Percentiles rank a stretch among this genome's conserved stretches.
These are phyloP conservation scores for Drechslerella dactyloides DNA, from an alignment of 2,329 filamentous ascomycete genomes.

Conservation along the genomic window DNA sequence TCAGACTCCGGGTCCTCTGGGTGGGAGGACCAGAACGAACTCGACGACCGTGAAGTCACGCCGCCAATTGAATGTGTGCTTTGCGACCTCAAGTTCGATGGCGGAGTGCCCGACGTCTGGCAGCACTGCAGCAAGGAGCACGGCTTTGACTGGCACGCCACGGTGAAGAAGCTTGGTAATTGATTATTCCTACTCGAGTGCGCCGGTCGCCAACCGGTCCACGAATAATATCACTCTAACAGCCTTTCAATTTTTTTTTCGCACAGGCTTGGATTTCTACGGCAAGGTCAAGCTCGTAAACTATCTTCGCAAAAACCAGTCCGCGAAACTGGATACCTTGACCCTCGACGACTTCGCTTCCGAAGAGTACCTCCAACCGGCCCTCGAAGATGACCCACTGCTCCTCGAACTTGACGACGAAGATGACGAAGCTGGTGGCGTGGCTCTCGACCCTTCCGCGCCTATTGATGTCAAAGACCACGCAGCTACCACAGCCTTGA, in stretches of 20 bases:
- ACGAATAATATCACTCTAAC: not conserved
- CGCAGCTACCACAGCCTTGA: constrained; percentile 60
- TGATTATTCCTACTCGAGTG: not conserved
- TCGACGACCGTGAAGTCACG: constrained; percentile 58
- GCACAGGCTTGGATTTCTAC: constrained; percentile 60
- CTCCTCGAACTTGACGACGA: constrained; percentile 84
- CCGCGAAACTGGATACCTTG: constrained; percentile 58
- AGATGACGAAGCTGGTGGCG: constrained; percentile 57
- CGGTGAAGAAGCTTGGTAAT: constrained; percentile 58
- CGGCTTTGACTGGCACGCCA: constrained; percentile 58
- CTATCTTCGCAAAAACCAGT: constrained; percentile 60
- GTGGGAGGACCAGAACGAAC: constrained; percentile 59
- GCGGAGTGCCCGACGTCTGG: constrained; percentile 57
- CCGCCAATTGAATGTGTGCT: constrained; percentile 59
- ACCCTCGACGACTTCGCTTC: constrained; percentile 67
- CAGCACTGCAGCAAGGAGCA: constrained; percentile 58
- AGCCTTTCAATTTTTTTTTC: not conserved
- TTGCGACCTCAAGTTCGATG: constrained; percentile 57
- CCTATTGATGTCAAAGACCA: constrained; percentile 53
- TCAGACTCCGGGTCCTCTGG: constrained; percentile 54
- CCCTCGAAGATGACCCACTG: constrained; percentile 85
- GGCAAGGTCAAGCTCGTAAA: constrained; percentile 62
- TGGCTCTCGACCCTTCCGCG: constrained; percentile 52
- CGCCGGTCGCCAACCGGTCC: not conserved
- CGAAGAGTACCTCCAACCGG: constrained; percentile 81